Percentiles rank a stretch among this genome's conserved stretches.
phyloP scores from a whole-genome alignment of 1,284 basidiomycete species.

The Irpex rosettiformis region DNA sequence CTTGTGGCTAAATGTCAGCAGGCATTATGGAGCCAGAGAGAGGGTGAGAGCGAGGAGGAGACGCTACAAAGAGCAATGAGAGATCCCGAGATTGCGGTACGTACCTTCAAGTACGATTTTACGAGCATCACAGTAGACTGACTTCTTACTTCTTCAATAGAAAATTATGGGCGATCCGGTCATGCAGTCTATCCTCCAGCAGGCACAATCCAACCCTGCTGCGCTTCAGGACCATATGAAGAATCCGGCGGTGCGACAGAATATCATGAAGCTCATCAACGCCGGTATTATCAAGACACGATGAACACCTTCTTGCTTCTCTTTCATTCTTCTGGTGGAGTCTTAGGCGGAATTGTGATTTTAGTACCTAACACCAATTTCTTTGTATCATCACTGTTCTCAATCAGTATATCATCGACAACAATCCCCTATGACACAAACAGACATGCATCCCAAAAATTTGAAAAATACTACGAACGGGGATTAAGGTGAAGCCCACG shows the following conservation, averaged over 20 bases:
- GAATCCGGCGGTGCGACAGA: conserved; percentile 81
- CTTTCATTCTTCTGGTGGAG: conserved; percentile 3
- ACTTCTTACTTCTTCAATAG: conserved; percentile 34
- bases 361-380: conserved; percentile 9
- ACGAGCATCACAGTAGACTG: conserved; percentile 4
- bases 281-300: conserved; percentile 88
- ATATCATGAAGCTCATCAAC: conserved; percentile 92
- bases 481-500: conserved; percentile 54
- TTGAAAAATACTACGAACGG: neutral
- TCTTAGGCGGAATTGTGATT: conserved; percentile 16
- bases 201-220: conserved; percentile 88
- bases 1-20: conserved; percentile 80
- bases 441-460: no score
- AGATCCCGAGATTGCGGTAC: conserved; percentile 91
- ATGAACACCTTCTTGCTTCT: conserved; percentile 31
- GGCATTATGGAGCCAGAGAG: conserved; percentile 80
- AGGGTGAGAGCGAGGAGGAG: conserved; percentile 89
- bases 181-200: conserved; percentile 93
- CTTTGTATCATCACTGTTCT: conserved; percentile 18
- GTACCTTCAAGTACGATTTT: conserved; percentile 27
- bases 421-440: no score
- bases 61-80: conserved; percentile 93
- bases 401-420: no score
- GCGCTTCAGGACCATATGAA: conserved; percentile 97
- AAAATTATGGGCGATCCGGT: conserved; percentile 83